Evolutionary conservation across 305 asterid genomes (phyloP).

Genomic region (Nicotiana rustica): DNA sequence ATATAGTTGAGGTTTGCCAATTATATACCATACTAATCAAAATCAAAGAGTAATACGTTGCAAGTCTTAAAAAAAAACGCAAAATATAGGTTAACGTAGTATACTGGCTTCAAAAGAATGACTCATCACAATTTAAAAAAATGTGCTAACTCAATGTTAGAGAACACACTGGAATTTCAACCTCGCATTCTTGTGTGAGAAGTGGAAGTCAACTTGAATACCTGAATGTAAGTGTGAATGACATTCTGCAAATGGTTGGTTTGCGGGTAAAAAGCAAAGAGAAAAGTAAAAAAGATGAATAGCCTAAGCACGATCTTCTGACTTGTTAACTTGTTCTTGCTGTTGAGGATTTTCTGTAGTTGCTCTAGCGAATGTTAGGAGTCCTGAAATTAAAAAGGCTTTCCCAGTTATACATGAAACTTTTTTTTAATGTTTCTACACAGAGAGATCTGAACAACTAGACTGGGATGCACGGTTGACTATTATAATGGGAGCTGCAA

Average conservation of each 20-base stretch:
- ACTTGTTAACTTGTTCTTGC: neutral
- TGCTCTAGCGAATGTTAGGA: neutral
- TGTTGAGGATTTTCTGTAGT: neutral
- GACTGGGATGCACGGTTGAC: constrained; percentile 89
- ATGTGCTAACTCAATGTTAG: neutral
- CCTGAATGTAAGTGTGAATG: neutral
- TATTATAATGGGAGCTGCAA: constrained; percentile 85
- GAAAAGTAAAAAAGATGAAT: neutral
- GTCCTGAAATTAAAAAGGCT: neutral
- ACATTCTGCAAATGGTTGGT: neutral
- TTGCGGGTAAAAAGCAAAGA: neutral
- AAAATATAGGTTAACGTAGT: neutral
- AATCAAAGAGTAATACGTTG: neutral
- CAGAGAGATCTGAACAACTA: constrained; percentile 82
- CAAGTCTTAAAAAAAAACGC: neutral
- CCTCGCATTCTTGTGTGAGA: neutral
- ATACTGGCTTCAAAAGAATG: neutral
- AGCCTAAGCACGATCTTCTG: neutral
- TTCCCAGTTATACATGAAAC: neutral
- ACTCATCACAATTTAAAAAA: neutral
- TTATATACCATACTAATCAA: neutral
- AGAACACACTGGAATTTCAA: neutral
- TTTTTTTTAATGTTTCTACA: constrained; percentile 19
- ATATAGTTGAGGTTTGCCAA: neutral
- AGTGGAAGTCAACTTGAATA: neutral